These are phyloP conservation scores for Cryptosporidium andersoni DNA, from an alignment of 169 alveolate species.

Conservation along the genomic window DNA sequence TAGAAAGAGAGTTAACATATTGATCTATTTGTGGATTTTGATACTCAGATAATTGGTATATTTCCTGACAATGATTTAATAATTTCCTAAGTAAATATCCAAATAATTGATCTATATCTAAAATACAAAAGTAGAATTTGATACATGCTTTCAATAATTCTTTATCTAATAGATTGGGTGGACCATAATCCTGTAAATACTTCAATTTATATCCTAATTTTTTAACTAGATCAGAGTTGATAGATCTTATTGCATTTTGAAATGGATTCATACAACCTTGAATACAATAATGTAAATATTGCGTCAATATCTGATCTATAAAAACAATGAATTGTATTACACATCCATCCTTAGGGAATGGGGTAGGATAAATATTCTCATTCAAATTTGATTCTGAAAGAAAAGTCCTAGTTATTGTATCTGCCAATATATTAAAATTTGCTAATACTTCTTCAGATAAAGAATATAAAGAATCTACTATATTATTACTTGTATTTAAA, in stretches of 20 bases:
- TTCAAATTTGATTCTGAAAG: slow-evolving; percentile 13
- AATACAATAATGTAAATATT: slow-evolving; percentile 31
- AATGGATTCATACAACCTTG: slow-evolving; percentile 41
- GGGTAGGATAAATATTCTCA: slow-evolving; percentile 6
- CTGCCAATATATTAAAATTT: not conserved
- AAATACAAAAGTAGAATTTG: slow-evolving; percentile 21
- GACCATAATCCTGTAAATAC: not conserved
- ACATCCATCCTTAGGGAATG: slow-evolving; percentile 18
- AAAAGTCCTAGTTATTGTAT: not conserved
- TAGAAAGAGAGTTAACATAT: not conserved
- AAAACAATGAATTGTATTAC: slow-evolving; percentile 12
- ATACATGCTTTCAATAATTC: slow-evolving; percentile 41
- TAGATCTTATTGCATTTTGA: slow-evolving; percentile 32
- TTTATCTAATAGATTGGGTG: slow-evolving; percentile 29
- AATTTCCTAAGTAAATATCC: not conserved
- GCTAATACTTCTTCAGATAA: not conserved
- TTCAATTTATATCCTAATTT: slow-evolving; percentile 14
- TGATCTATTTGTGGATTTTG: not conserved
- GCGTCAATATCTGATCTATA: slow-evolving; percentile 27
- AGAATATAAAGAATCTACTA: no score
- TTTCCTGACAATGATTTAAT: not conserved
- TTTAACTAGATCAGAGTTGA: slow-evolving; percentile 26
- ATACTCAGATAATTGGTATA: not conserved
- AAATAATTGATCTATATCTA: slow-evolving; percentile 11
- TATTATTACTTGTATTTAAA: no score